These are phyloP conservation scores for Venturia asperata DNA, from an alignment of 2,329 filamentous ascomycete genomes.

Conservation along the genomic window DNA sequence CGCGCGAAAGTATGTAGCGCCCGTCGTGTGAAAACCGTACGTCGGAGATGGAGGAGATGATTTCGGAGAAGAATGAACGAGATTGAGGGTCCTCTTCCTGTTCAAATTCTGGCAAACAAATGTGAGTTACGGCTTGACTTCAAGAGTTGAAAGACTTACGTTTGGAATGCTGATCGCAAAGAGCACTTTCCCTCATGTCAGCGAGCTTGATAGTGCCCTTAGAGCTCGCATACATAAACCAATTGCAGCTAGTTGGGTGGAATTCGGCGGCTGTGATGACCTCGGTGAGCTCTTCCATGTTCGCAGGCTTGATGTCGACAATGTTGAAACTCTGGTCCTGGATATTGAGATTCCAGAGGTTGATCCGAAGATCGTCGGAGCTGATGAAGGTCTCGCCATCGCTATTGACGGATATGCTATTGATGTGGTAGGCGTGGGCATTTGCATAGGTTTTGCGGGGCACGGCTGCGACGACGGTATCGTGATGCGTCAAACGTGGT, in stretches of 20 bases:
- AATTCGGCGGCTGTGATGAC: slow-evolving; percentile 98
- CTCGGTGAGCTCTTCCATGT: slow-evolving; percentile 99
- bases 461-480: slow-evolving; percentile 94
- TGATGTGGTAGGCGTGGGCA: slow-evolving; percentile 98
- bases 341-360: slow-evolving; percentile 98
- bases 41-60: slow-evolving; percentile 98
- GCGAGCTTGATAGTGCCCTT: slow-evolving; percentile 98
- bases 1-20: slow-evolving; percentile 91
- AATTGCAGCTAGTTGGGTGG: slow-evolving; percentile 94
- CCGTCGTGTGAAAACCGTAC: slow-evolving; percentile 96
- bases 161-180: slow-evolving; percentile 94
- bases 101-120: slow-evolving; percentile 68
- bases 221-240: slow-evolving; percentile 99
- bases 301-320: slow-evolving; percentile 98
- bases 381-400: slow-evolving; percentile 99
- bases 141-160: slow-evolving; percentile 50
- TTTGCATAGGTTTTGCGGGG: slow-evolving; percentile 96
- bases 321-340: slow-evolving; percentile 99
- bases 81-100: slow-evolving; percentile 96
- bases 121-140: slow-evolving; percentile 21
- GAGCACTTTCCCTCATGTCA: slow-evolving; percentile 93
- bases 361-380: slow-evolving; percentile 95
- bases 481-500: slow-evolving; percentile 92
- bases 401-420: slow-evolving; percentile 99
- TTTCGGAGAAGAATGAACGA: slow-evolving; percentile 98